Percentiles rank a stretch among this genome's conserved stretches.
phyloP scores from a whole-genome alignment of 352 stramenopile species.

The Phytophthora podocarpi region DNA sequence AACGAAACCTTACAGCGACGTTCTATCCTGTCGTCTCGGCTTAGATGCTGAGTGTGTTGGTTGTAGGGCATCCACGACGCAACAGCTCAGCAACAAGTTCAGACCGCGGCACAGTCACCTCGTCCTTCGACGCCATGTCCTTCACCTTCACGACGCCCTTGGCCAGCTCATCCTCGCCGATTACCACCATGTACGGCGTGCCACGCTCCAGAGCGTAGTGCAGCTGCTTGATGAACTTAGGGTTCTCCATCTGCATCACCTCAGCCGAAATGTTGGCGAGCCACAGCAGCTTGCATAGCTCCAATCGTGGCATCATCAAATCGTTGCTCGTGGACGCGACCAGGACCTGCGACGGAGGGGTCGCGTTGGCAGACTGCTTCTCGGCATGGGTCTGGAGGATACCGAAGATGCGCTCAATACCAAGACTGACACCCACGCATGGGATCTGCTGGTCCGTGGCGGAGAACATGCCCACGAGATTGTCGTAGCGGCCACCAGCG shows the following conservation, averaged over 20 bases:
- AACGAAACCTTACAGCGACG: constrained; percentile 8
- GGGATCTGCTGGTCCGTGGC: constrained; percentile 95
- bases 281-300: constrained; percentile 88
- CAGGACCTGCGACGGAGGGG: constrained; percentile 88
- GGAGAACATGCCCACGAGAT: constrained; percentile 98
- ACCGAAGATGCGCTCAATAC: constrained; percentile 98
- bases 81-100: constrained; percentile 80
- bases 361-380: constrained; percentile 41
- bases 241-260: constrained; percentile 95
- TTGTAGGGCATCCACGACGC: constrained; percentile 69
- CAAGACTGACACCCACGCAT: constrained; percentile 98
- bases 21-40: constrained; percentile 16
- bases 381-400: constrained; percentile 96
- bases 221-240: constrained; percentile 98
- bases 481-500: constrained; percentile 97
- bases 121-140: constrained; percentile 94
- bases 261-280: constrained; percentile 94
- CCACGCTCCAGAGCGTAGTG: constrained; percentile 94
- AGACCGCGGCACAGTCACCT: constrained; percentile 75
- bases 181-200: constrained; percentile 97
- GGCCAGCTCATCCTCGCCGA: constrained; percentile 96
- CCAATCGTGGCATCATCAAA: constrained; percentile 65
- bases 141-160: constrained; percentile 96
- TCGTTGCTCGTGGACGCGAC: constrained; percentile 91
- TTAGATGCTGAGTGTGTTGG: constrained; percentile 74